Evolutionary conservation across 2,329 filamentous ascomycete species (phyloP).

Genomic region (Fusarium poae): DNA sequence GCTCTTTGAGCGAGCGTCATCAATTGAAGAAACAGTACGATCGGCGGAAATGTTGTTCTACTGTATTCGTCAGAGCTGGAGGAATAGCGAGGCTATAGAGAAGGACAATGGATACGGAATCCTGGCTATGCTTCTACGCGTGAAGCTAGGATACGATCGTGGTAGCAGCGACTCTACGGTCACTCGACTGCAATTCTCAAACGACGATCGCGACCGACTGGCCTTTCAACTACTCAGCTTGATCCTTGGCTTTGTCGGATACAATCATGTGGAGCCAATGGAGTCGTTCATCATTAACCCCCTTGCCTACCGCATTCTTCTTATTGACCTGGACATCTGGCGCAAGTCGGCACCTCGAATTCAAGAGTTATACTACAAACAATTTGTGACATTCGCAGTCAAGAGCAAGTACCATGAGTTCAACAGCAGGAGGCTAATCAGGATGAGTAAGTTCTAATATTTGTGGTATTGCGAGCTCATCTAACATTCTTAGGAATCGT

Average conservation of each 20-base stretch:
- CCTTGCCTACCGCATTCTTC: slow-evolving; percentile 88
- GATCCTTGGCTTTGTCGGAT: slow-evolving; percentile 89
- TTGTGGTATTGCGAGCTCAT: background rate
- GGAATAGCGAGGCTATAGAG: slow-evolving; percentile 98
- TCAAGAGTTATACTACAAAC: slow-evolving; percentile 91
- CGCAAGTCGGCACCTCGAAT: slow-evolving; percentile 80
- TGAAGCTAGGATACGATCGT: slow-evolving; percentile 76
- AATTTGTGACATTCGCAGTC: slow-evolving; percentile 89
- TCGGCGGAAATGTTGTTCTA: slow-evolving; percentile 87
- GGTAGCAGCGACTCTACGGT: slow-evolving; percentile 50
- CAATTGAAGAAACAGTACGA: slow-evolving; percentile 77
- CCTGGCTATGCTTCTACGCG: slow-evolving; percentile 83
- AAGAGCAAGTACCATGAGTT: slow-evolving; percentile 93
- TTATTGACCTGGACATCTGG: slow-evolving; percentile 96
- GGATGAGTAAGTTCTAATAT: slow-evolving; percentile 79
- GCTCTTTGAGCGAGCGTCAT: slow-evolving; percentile 81
- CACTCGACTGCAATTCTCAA: slow-evolving; percentile 60
- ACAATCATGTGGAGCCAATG: slow-evolving; percentile 81
- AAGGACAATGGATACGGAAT: slow-evolving; percentile 94
- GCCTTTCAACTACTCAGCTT: slow-evolving; percentile 77
- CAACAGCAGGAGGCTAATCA: slow-evolving; percentile 85
- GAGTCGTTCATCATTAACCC: slow-evolving; percentile 97
- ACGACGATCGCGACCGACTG: slow-evolving; percentile 67
- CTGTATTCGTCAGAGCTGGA: slow-evolving; percentile 90
- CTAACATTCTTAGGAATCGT: slow-evolving; percentile 75